These are phyloP conservation scores for Clonostachys byssicola DNA, from an alignment of 2,329 filamentous ascomycete species.

Conservation along the genomic window DNA sequence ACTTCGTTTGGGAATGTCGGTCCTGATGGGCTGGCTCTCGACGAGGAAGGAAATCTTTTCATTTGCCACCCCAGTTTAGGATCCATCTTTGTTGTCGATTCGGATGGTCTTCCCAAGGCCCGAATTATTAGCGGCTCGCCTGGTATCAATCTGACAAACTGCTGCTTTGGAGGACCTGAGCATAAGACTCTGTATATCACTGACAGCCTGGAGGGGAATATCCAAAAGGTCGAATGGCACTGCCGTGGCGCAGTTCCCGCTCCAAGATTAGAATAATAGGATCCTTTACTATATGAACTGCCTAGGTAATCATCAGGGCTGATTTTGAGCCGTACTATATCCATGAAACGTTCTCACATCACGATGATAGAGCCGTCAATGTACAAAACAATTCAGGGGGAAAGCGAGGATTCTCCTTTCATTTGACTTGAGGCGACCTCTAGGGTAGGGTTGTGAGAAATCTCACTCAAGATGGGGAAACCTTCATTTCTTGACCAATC, in stretches of 20 bases:
- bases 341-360: no score
- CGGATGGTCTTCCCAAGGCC: conserved; percentile 27
- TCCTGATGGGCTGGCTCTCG: conserved; percentile 29
- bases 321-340: no score
- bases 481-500: no score
- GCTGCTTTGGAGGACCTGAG: conserved; percentile 30
- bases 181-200: conserved; percentile 31
- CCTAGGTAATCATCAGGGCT: no score
- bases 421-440: no score
- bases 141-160: conserved; percentile 31
- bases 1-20: conserved; percentile 32
- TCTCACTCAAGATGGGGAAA: no score
- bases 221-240: conserved; percentile 25
- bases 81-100: conserved; percentile 27
- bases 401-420: no score
- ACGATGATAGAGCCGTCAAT: no score
- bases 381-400: no score
- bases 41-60: conserved; percentile 30
- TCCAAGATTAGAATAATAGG: background rate
- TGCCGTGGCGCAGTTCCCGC: conserved; percentile 13
- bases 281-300: no score
- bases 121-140: conserved; percentile 21
- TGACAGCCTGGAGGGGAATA: conserved; percentile 29
- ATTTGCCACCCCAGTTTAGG: conserved; percentile 28
- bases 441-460: no score